Base-by-base conservation (phyloP, 75 land plant species). In the Adiantum capillusveneris region DNA sequence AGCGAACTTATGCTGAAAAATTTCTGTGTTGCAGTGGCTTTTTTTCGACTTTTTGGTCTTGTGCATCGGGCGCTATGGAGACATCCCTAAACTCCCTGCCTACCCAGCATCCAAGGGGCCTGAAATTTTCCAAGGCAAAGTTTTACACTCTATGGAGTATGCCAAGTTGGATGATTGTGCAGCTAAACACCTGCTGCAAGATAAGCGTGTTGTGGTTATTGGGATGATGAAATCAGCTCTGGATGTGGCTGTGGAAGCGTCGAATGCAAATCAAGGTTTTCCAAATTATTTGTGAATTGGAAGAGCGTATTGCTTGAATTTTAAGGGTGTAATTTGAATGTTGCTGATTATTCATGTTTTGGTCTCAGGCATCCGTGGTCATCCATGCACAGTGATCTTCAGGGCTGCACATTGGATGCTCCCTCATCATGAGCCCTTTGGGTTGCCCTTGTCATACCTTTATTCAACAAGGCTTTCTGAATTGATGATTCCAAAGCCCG, bases 341-440 rank as follows among this genome's bases (percentile, higher is more conserved):
- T 13, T 39, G 7, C 7, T 39, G 12, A 39, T 9, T 39, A 7
- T 13, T 7, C 12, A 39, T 9, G 5, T 46, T 17, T 46, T 20
- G 5, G 53, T 31, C 44, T 36, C 2, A 79, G 89, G 86, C 11
- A 55, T 59, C 36, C 63, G 67, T 55, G 83, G 83, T 14, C 62
- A 76, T 24, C 67, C 86, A n/a, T 88, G 93, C 75, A 88, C 93
- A 1, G 69, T 88, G 83, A 63, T 88, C 25, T 63, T 88, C 53
- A 67, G 89, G 61, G 77, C 74, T 0, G 30, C 79, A 30, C 85
- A 85, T 58, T 88, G 93, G 93, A 66, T 63, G 1, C 73, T 74
- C 34, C 80, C 80, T 14, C 65, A 77, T 65, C 73, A 74, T 29
- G 46, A 53, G 55, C 51, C 75, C 13, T 84, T 79, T 71, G 85